Evolutionary conservation across 176 grass and related monocot genomes (phyloP).

Genomic region (Melocanna baccifera): DNA sequence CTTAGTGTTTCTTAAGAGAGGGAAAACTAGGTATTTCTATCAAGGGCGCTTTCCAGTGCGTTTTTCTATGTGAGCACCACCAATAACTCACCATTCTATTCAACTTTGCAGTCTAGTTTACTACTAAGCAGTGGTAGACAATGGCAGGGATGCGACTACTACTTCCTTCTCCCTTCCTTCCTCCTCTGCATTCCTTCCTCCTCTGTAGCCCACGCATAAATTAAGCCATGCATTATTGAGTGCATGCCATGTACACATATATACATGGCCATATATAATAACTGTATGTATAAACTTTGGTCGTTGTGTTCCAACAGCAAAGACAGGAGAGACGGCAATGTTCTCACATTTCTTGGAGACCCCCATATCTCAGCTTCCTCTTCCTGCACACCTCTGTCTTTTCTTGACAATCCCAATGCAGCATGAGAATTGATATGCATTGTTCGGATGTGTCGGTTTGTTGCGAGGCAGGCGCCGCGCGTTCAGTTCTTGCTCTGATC

Average conservation of each 20-base stretch:
- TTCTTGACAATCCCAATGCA: neutral
- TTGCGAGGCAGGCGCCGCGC: neutral
- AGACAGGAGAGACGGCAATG: neutral
- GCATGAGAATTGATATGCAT: conserved; percentile 20
- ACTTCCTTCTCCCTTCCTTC: neutral
- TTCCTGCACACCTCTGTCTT: neutral
- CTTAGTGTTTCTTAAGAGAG: too few relatives aligned
- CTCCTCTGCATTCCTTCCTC: too few relatives aligned
- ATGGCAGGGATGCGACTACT: conserved; percentile 46
- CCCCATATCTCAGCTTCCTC: neutral
- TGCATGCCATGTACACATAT: neutral
- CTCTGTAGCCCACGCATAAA: neutral
- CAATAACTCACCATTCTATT: neutral
- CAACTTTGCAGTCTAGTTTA: neutral
- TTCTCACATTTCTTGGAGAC: neutral
- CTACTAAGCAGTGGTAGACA: neutral
- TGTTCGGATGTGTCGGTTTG: neutral
- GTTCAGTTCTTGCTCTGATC: neutral
- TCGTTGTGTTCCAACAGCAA: conserved; percentile 47
- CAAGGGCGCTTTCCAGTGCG: too few relatives aligned
- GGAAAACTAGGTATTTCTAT: neutral
- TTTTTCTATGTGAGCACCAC: neutral
- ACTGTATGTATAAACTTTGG: neutral
- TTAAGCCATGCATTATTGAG: neutral
- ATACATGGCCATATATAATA: neutral